These are phyloP conservation scores for Ceratobasidium sp. DNA, from an alignment of 1,284 basidiomycete species.

Conservation along the genomic window DNA sequence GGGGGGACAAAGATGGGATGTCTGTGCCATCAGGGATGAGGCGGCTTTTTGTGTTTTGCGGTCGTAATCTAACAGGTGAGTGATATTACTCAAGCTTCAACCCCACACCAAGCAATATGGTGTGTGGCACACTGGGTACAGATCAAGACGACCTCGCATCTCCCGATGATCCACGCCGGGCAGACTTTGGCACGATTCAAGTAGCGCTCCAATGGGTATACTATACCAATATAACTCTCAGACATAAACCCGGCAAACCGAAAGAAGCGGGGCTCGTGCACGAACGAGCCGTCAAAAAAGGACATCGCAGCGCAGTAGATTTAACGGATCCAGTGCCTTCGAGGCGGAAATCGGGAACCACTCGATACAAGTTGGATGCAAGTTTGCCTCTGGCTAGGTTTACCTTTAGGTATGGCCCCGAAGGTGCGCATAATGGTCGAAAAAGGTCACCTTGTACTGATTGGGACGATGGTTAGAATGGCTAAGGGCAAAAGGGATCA, in stretches of 20 bases:
- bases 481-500: constrained; percentile 20
- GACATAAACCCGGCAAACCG: neutral
- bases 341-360: neutral
- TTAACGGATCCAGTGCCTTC: neutral
- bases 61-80: constrained; percentile 3
- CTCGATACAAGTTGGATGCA: neutral
- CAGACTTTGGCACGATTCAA: constrained; percentile 7
- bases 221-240: neutral
- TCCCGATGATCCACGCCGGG: neutral
- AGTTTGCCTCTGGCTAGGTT: constrained; percentile 3
- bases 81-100: neutral
- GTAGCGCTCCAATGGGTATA: constrained; percentile 8
- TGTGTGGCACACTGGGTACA: neutral
- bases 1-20: constrained; percentile 15
- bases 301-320: neutral
- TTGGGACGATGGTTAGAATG: neutral
- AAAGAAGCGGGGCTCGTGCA: neutral
- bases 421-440: constrained; percentile 7
- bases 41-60: constrained; percentile 3
- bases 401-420: constrained; percentile 19
- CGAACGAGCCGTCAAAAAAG: constrained; percentile 18
- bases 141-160: constrained; percentile 18
- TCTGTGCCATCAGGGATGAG: neutral
- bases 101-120: neutral
- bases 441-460: neutral